Conservation (phyloP, 495 filamentous ascomycete species). For the Niebla homalea region DNA sequence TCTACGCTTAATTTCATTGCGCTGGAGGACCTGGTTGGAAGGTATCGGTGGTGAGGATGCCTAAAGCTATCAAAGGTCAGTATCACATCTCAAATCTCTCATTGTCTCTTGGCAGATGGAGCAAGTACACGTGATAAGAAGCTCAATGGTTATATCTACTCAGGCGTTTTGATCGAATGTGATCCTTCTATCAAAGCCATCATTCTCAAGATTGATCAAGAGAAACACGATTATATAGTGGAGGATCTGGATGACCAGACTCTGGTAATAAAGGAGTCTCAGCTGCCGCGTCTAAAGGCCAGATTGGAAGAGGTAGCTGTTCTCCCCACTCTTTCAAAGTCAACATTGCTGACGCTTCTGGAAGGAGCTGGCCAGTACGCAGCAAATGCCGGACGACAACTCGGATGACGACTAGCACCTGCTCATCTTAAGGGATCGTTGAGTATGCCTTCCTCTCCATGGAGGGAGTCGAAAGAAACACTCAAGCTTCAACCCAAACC, state of each 20-base stretch:
- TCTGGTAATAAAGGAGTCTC: slow-evolving; percentile 58
- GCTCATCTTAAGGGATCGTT: too few species aligned
- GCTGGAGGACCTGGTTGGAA: too few species aligned
- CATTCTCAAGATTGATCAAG: slow-evolving; percentile 56
- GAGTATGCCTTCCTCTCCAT: too few species aligned
- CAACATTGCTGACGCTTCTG: background rate
- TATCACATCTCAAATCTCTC: background rate
- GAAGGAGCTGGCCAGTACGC: slow-evolving; percentile 41
- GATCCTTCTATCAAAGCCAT: slow-evolving; percentile 69
- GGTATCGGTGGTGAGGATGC: slow-evolving; percentile 25
- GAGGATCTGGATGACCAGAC: slow-evolving; percentile 62
- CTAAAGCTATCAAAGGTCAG: slow-evolving; percentile 35
- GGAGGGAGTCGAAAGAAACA: too few species aligned
- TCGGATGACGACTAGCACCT: background rate
- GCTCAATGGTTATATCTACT: too few species aligned
- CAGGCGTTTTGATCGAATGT: slow-evolving; percentile 63
- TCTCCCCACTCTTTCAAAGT: too few species aligned
- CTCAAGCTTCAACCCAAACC: too few species aligned
- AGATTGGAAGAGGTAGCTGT: slow-evolving; percentile 43
- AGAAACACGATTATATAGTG: slow-evolving; percentile 57
- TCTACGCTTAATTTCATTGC: too few species aligned
- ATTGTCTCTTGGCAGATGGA: background rate
- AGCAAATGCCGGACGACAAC: slow-evolving; percentile 39
- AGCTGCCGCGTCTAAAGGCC: slow-evolving; percentile 45
- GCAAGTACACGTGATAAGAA: too few species aligned